Percentiles rank a stretch among this genome's conserved stretches.
phyloP scores from a whole-genome alignment of 805 yeast species.

The Diddensiella santjacobensis region DNA sequence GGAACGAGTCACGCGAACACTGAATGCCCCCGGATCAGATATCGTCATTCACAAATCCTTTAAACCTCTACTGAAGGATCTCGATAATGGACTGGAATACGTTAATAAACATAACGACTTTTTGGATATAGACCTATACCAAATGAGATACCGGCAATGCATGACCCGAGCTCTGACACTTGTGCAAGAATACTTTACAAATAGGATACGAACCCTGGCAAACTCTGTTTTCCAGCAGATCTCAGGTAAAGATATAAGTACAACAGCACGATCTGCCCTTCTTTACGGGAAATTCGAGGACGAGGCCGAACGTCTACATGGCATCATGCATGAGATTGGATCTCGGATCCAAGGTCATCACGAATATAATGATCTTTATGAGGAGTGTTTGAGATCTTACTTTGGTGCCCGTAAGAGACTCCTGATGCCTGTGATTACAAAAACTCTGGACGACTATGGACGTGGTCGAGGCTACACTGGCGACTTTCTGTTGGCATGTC shows the following conservation, averaged over 20 bases:
- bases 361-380: constrained; percentile 62
- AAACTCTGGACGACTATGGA: constrained; percentile 35
- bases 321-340: constrained; percentile 37
- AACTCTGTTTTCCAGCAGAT: constrained; percentile 15
- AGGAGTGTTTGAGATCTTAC: constrained; percentile 63
- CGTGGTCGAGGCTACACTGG: constrained; percentile 27
- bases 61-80: constrained; percentile 46
- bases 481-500: constrained; percentile 55
- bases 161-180: constrained; percentile 75
- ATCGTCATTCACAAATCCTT: constrained; percentile 60
- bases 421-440: constrained; percentile 41
- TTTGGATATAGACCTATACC: constrained; percentile 66
- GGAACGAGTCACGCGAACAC: constrained; percentile 61
- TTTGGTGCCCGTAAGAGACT: constrained; percentile 54
- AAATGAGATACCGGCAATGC: constrained; percentile 74
- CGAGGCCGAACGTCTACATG: constrained; percentile 39
- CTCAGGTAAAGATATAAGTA: constrained; percentile 23
- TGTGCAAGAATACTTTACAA: constrained; percentile 59
- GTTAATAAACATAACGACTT: constrained; percentile 53
- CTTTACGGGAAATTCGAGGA: constrained; percentile 60
- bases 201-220: constrained; percentile 35
- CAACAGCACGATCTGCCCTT: constrained; percentile 56
- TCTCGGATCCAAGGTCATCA: constrained; percentile 38
- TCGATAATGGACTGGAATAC: constrained; percentile 67
- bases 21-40: constrained; percentile 68